Evolutionary conservation across 2,329 filamentous ascomycete genomes (phyloP), one percentile per base, ranked within the genome.

Genomic region (Alternaria infectoria): DNA sequence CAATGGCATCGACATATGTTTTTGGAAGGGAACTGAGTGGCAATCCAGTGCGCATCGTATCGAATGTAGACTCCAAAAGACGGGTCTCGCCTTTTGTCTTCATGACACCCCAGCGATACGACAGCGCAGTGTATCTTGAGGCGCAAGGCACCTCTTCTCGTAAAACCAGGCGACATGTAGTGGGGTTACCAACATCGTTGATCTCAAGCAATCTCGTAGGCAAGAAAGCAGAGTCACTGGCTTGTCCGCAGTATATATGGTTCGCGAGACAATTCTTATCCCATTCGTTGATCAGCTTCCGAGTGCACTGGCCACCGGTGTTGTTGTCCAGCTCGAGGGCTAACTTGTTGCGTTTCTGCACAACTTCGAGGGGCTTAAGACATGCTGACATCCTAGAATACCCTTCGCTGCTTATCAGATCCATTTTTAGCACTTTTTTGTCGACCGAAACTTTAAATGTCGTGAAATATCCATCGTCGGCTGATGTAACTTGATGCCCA

Each of bases 201-300:
- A 40, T 1, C 9, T 40, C 36, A 40, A 40, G 36, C 2, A 40
- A 1, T 17, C n/a, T 40, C 36, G 36, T 40, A 40, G 36, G 36
- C n/a, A 17, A 3, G 2, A 40, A 40, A 1, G 36, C 36, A 17
- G 36, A 17, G 9, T 40, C n/a, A 11, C 36, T 1, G 1, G n/a
- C 2, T 5, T 11, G 36, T 40, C 0, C 9, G 36, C 36, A 40
- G 1, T 2, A 1, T 11, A 1, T 0, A 40, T 40, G 36, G 0
- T 40, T 40, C 0, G 8, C 36, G 9, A 17, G n/a, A 4, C 36
- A 40, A 40, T 40, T 40, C 1, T 17, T 10, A 5, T 40, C n/a
- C 36, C 36, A 40, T 40, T 17, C n/a, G 36, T 40, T 1, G n/a
- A 40, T 6, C 36, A 40, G 36, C 36, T 17, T 40, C 9, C n/a